Percentiles rank a stretch among this genome's conserved stretches.
phyloP scores from a whole-genome alignment of 2,329 filamentous ascomycete species.

The Fusarium sp. region DNA sequence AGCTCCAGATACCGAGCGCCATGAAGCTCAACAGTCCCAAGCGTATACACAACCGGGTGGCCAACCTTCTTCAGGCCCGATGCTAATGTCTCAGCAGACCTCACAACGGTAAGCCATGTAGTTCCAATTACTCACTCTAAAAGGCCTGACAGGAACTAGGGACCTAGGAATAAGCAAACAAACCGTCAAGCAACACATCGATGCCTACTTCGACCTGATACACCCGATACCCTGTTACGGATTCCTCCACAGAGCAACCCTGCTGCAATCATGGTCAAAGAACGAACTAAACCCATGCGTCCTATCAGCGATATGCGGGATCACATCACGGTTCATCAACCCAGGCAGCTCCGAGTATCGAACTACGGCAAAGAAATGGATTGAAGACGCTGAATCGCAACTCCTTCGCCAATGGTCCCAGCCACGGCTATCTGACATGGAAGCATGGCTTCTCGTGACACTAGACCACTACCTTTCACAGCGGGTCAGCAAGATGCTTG shows the following conservation, averaged over 20 bases:
- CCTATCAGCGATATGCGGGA: conserved; percentile 9
- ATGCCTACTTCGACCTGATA: conserved; percentile 25
- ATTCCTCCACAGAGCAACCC: conserved; percentile 23
- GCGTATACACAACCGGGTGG: neutral
- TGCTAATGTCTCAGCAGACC: neutral
- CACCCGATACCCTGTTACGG: conserved; percentile 25
- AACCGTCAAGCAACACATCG: conserved; percentile 20
- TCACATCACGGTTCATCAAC: conserved; percentile 10
- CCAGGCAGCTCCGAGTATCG: neutral
- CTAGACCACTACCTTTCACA: conserved; percentile 37
- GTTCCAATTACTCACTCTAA: fast-evolving
- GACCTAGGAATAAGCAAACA: conserved; percentile 10
- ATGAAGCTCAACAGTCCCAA: neutral
- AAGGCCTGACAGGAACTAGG: neutral
- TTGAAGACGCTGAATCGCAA: conserved; percentile 25
- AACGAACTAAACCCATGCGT: conserved; percentile 13
- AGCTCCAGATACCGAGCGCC: fast-evolving
- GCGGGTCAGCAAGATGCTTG: conserved; percentile 40
- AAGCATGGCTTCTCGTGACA: conserved; percentile 37
- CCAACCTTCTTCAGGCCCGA: neutral
- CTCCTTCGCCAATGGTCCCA: conserved; percentile 22
- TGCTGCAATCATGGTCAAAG: conserved; percentile 26
- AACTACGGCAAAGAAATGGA: conserved; percentile 16
- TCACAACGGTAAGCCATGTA: neutral
- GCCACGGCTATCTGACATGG: conserved; percentile 36